Evolutionary conservation across 2,329 filamentous ascomycete genomes (phyloP).

Genomic region (Trichophyton benhamiae): DNA sequence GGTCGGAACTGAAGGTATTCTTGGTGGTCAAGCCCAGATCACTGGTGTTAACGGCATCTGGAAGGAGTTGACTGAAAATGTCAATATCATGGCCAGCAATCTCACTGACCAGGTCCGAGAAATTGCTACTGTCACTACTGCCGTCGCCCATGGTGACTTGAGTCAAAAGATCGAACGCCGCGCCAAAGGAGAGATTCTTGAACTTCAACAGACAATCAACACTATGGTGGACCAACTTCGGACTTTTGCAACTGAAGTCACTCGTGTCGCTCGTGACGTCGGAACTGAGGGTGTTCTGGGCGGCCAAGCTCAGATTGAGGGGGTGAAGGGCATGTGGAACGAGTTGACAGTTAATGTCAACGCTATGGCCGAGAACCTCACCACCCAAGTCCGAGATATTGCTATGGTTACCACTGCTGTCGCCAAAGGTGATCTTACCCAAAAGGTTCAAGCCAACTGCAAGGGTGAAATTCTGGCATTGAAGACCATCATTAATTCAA

Average conservation of each 20-base stretch:
- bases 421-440: slow-evolving; percentile 77
- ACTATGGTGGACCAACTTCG: slow-evolving; percentile 80
- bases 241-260: slow-evolving; percentile 74
- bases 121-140: slow-evolving; percentile 72
- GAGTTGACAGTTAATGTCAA: slow-evolving; percentile 77
- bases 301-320: slow-evolving; percentile 70
- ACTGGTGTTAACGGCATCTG: slow-evolving; percentile 91
- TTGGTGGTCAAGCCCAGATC: slow-evolving; percentile 87
- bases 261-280: slow-evolving; percentile 69
- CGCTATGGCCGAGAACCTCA: slow-evolving; percentile 77
- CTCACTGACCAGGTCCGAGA: slow-evolving; percentile 74
- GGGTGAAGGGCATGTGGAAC: slow-evolving; percentile 81
- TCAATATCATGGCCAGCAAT: slow-evolving; percentile 75
- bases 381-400: slow-evolving; percentile 87
- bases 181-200: slow-evolving; percentile 67
- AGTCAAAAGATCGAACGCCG: slow-evolving; percentile 75
- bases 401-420: slow-evolving; percentile 62
- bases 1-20: slow-evolving; percentile 87
- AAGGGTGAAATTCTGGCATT: slow-evolving; percentile 86
- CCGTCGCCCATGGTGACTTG: slow-evolving; percentile 69
- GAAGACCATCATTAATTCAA: slow-evolving; percentile 97
- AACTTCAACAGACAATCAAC: slow-evolving; percentile 76
- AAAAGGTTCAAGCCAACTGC: slow-evolving; percentile 89
- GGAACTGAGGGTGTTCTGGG: slow-evolving; percentile 73
- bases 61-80: slow-evolving; percentile 90